Evolutionary conservation across 192 early-diverging fungal genomes (phyloP), one percentile per base, ranked within the genome.

Genomic region (Coemansia erecta): DNA sequence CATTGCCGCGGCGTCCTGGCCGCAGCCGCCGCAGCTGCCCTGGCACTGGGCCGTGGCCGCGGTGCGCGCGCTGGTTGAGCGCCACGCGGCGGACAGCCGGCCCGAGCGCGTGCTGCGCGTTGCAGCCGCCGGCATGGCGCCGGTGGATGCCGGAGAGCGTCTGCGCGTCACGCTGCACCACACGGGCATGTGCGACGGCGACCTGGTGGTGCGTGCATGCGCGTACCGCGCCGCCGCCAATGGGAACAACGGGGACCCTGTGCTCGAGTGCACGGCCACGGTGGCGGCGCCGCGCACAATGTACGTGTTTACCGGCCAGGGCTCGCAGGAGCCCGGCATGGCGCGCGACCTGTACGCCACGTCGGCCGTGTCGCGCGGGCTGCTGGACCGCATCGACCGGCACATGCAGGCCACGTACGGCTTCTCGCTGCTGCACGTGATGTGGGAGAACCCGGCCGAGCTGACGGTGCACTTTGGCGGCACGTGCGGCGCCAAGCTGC

Each of bases 291-390:
- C 90, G 33, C 81, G 81, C 41, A 94, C 93, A 13, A 86, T 87
- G 22, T 98, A 92, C 58, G 89, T 94, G 28, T 98, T 98, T 61
- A 98, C 95, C 41, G 95, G 95, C 31, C 95, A 98, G 68, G 95
- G 95, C 55, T 94, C 95, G 63, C 95, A 98, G 72, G 91, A 94
- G 79, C 82, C 82, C 14, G 91, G 90, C 51, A 98, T 98, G 95
- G 93, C 92, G 56, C 92, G 93, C 89, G 91, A 90, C 31, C 81
- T 95, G 41, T 98, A 95, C 68, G 82, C 73, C 17, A 81, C 82
- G 45, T 94, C 92, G 0, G 66, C 88, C 18, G 85, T 91, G 48
- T 92, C 93, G 19, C 89, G 86, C 61, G 83, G 77, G 14, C 84
- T 95, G 54, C 94, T 90, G 88, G 92, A 98, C 70, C 85, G 87